Evolutionary conservation across 331 rosid genomes (phyloP), one percentile per base, ranked within the genome.

Genomic region (Saraca asoca): DNA sequence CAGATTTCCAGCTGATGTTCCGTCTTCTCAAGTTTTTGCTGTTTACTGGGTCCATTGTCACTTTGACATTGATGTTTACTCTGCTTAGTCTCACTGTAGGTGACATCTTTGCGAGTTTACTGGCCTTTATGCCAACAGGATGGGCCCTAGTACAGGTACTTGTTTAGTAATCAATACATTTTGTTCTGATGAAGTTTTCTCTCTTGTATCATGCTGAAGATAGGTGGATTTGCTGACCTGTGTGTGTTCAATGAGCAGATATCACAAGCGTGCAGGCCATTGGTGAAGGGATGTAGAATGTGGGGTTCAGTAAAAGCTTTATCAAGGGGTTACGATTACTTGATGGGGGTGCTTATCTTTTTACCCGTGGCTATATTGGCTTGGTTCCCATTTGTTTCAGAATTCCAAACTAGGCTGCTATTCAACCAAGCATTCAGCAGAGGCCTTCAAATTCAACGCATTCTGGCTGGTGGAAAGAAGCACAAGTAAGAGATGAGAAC

Each of bases 371-470:
- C 96, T 24, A 73, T 88, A 67, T 75, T 93, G 75, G 98, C 96
- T 29, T 90, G 98, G 97, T 90, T 93, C 84, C 98, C 97, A 7
- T 93, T 90, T 75, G 98, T 90, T 46, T 79, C 98, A 6, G 98
- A 90, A 75, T 93, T 93, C 82, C 98, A 93, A 68, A 88, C 97
- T 15, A 76, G 97, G 85, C 84, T 94, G 63, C 80, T 94, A 35
- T 94, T 82, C 88, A 94, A 94, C 79, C 98, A 94, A 78, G 97
- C 98, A 16, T 93, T 93, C 84, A 94, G 98, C 80, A 79, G 97
- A 69, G 98, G 97, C 46, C 97, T 94, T 58, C 98, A 94, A 79
- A 93, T 93, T 75, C 97, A 90, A 75, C 85, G 96, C 51, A 90
- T 93, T 76, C 81, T 93, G 68, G 76, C 98, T 57, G 97, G 98